Evolutionary conservation across 2,329 filamentous ascomycete species (phyloP).

Genomic region (Fusarium floridanum): DNA sequence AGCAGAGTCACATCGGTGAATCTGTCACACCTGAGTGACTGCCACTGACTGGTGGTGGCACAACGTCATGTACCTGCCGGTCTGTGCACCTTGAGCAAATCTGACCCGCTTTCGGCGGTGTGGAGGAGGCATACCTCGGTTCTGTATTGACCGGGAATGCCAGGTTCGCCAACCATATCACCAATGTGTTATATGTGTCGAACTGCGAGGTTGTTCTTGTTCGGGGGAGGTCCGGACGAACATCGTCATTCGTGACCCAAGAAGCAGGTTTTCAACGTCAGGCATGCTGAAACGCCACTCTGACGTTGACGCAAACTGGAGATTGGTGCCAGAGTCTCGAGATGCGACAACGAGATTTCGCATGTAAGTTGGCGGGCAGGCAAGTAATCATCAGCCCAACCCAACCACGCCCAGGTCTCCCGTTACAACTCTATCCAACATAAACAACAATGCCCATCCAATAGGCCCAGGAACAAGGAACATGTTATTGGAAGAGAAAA

Average conservation of each 20-base stretch:
- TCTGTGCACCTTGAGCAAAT: conserved; percentile 23
- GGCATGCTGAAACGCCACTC: conserved; percentile 20
- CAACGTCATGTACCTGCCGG: conserved; percentile 29
- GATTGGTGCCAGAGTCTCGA: conserved; percentile 7
- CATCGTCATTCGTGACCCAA: conserved; percentile 3
- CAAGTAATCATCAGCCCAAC: conserved; percentile 5
- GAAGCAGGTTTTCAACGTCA: conserved; percentile 24
- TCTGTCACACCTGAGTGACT: conserved; percentile 23
- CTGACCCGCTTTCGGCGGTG: conserved; percentile 39
- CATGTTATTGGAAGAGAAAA: background rate
- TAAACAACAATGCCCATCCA: conserved; percentile 6
- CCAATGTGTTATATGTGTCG: conserved; percentile 34
- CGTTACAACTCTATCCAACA: background rate
- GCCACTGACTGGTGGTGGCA: conserved; percentile 27
- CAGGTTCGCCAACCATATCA: conserved; percentile 35
- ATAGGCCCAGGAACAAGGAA: conserved; percentile 34
- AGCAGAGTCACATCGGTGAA: conserved; percentile 29
- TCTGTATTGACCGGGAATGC: conserved; percentile 32
- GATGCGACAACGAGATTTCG: conserved; percentile 1
- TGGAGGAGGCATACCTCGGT: conserved; percentile 30
- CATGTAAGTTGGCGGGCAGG: background rate
- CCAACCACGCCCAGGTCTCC: conserved; percentile 1
- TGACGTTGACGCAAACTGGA: conserved; percentile 19
- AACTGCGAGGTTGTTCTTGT: conserved; percentile 24
- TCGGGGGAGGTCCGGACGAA: background rate